Percentiles rank a stretch among this genome's conserved stretches.
Evolutionary conservation across 1,284 basidiomycete species (phyloP).

Genomic region (Marasmius oreades): DNA sequence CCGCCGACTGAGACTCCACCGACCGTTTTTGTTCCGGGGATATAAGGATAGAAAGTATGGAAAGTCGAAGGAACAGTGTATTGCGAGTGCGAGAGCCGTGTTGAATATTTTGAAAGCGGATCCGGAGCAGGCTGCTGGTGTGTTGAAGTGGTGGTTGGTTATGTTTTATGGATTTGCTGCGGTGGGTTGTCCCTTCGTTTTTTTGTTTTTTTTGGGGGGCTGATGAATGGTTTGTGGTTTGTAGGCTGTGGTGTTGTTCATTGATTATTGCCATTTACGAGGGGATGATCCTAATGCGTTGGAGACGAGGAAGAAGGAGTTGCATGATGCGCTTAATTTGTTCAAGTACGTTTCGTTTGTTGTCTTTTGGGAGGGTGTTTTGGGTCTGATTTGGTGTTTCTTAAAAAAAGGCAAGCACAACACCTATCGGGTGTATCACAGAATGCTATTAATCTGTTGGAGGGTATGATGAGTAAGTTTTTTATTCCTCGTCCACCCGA

Average conservation of each 20-base stretch:
- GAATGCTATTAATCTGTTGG: conserved; percentile 22
- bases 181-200: conserved; percentile 12
- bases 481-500: too few species aligned
- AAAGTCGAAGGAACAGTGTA: conserved; percentile 22
- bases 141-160: conserved; percentile 24
- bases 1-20: conserved; percentile 20
- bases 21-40: conserved; percentile 21
- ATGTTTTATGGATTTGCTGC: conserved; percentile 24
- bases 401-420: conserved; percentile 17
- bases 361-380: neutral
- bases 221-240: neutral
- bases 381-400: conserved; percentile 3
- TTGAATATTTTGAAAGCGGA: conserved; percentile 20
- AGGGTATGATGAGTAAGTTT: conserved; percentile 20
- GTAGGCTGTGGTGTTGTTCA: conserved; percentile 24
- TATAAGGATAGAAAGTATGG: conserved; percentile 21
- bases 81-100: conserved; percentile 18
- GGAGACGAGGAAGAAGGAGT: conserved; percentile 15
- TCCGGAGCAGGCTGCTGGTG: conserved; percentile 17
- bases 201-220: neutral
- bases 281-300: conserved; percentile 13
- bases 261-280: conserved; percentile 21
- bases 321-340: conserved; percentile 20
- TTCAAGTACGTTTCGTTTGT: conserved; percentile 12
- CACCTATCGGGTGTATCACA: conserved; percentile 21